Evolutionary conservation across 2,329 filamentous ascomycete genomes (phyloP), one percentile per base, ranked within the genome.

Genomic region (Sordariomycetes sp.): DNA sequence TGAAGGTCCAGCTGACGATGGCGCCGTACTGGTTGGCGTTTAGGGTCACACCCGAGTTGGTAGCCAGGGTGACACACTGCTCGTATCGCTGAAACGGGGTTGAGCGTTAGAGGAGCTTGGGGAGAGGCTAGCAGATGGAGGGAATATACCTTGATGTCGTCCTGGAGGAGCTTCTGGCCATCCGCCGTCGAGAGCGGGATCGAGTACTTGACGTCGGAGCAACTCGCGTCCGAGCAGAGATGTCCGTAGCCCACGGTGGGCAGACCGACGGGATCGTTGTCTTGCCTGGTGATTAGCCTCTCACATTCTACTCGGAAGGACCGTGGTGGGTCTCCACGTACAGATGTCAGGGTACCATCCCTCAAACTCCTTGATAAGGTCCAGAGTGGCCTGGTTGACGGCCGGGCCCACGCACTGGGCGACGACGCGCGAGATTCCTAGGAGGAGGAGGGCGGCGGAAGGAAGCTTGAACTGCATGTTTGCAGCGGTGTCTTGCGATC

Each of bases 1-100:
- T 80, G 70, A 73, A 79, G 17, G 73, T 67, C 74, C 75, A 79
- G 52, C 70, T 75, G 45, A 78, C 72, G 2, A 79, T 71, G 0
- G 77, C 76, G 50, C 74, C 77, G 62, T 76, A 80, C 62, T 79
- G 73, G 66, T 80, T 79, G 35, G 67, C 70, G 62, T 78, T 77
- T 35, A 78, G 66, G 4, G 62, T 65, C 50, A 74, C 72, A 5
- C 60, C 59, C 48, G 65, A 59, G 35, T 61, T 34, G 39, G 52
- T 51, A n/a, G 51, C 51, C 17, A 45, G 36, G 25, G 42, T 39
- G n/a, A 58, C 28, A 39, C 57, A 58, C 17, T 45, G 24, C 28
- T 58, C 24, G 17, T 13, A n/a, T 22, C 24, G 24, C 55, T 57
- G 45, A 22, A 50, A 24, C 10, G 45, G 8, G 8, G 45, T 50